Evolutionary conservation across 2,329 filamentous ascomycete genomes (phyloP).

Genomic region (Clarireedia paspali): DNA sequence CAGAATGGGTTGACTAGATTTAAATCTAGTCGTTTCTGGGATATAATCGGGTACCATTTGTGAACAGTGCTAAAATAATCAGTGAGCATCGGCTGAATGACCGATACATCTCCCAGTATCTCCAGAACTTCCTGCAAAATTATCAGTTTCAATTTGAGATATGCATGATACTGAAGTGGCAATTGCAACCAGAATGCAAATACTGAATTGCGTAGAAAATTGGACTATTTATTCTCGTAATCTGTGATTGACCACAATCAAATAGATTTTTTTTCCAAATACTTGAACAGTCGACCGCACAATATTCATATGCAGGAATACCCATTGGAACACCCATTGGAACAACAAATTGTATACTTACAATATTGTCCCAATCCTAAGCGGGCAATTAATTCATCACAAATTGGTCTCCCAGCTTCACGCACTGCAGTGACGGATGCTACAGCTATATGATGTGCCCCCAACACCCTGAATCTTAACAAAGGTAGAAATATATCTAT

Average conservation of each 20-base stretch:
- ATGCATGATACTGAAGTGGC: no score
- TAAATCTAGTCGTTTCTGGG: conserved; percentile 35
- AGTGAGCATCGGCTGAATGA: conserved; percentile 32
- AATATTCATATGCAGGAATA: no score
- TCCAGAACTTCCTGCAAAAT: conserved; percentile 32
- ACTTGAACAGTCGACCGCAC: no score
- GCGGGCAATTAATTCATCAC: no score
- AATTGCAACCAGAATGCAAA: neutral
- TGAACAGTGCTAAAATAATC: conserved; percentile 39
- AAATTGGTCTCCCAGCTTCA: no score
- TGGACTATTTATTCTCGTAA: no score
- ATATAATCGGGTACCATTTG: conserved; percentile 41
- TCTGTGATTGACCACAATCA: no score
- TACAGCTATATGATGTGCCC: neutral
- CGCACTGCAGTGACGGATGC: no score
- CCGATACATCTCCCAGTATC: conserved; percentile 32
- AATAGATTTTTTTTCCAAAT: no score
- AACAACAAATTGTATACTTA: no score
- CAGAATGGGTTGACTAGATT: conserved; percentile 35
- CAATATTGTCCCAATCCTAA: no score
- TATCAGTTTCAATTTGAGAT: neutral
- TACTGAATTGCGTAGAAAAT: neutral
- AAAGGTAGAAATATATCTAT: neutral
- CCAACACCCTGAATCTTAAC: neutral
- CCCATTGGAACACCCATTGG: no score